Evolutionary conservation across 192 early-diverging fungal genomes (phyloP), one percentile per base, ranked within the genome.

Genomic region (Gryganskiella cystojenkinii): DNA sequence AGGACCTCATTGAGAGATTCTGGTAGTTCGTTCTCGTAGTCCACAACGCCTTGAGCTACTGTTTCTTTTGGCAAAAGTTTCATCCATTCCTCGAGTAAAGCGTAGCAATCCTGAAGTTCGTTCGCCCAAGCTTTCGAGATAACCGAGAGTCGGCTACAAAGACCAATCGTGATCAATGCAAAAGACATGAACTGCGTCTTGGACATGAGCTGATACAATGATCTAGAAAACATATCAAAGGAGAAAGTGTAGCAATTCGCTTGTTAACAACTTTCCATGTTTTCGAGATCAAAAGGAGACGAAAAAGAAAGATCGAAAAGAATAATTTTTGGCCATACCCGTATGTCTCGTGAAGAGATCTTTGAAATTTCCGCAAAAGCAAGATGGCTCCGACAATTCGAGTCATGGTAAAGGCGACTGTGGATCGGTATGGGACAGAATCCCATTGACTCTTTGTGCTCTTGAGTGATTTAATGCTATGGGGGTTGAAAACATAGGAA

Each of bases 151-250:
- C 74, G 54, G n/a, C 74, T 78, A 43, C 66, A 69, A 3, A 78
- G 53, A 34, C 74, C 74, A 47, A 78, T 78, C 2, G 67, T 46
- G 14, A 69, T 54, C 25, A 85, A 50, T 3, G 83, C 79, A 52
- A 85, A 79, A 4, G 81, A 24, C 81, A 85, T 85, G 64, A 85
- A 85, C 61, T 81, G 78, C 3, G 78, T 79, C 43, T 68, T 70
- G 10, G 67, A 69, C 49, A 83, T 53, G 42, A 85, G 65, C 9
- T 66, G 60, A 56, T 70, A 67, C 45, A 81, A 83, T 50, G 66
- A 53, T 10, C 81, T 83, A 60, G 37, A 17, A n/a, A n/a, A n/a
- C n/a, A n/a, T n/a, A n/a, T n/a, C n/a, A n/a, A n/a, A n/a, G n/a
- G n/a, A n/a, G n/a, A n/a, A n/a, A n/a, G n/a, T n/a, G n/a, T n/a